phyloP scores from a whole-genome alignment of 2,329 filamentous ascomycete species.

The Pseudocercospora macadamiae region DNA sequence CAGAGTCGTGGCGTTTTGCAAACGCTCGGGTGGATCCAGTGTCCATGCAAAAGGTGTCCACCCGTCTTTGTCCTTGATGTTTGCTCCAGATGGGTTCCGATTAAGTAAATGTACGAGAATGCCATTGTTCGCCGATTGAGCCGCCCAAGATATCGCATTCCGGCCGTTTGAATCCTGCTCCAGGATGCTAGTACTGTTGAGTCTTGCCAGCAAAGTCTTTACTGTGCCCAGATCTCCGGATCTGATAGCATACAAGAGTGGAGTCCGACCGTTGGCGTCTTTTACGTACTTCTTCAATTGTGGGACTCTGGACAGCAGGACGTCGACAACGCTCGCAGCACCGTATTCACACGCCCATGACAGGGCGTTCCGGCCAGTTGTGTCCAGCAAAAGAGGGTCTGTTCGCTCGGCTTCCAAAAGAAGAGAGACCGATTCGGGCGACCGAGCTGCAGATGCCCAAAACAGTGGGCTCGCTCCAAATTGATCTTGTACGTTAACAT shows the following conservation, averaged over 20 bases:
- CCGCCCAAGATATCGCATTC: conserved; percentile 4
- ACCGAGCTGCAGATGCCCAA: background rate
- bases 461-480: conserved; percentile 2
- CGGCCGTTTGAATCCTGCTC: conserved; percentile 1
- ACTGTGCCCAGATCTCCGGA: conserved; percentile 2
- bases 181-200: background rate
- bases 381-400: conserved; percentile 3
- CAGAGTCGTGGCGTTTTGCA: background rate
- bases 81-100: background rate
- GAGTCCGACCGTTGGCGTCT: background rate
- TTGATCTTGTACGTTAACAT: conserved; percentile 5
- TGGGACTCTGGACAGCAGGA: conserved; percentile 3
- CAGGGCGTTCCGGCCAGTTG: background rate
- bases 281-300: background rate
- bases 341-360: conserved; percentile 5
- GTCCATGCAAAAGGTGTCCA: conserved; percentile 4
- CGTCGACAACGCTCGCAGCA: background rate
- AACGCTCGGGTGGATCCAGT: conserved; percentile 3
- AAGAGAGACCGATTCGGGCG: conserved; percentile 1
- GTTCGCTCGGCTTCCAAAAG: background rate
- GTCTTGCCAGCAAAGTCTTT: background rate
- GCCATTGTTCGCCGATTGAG: conserved; percentile 1
- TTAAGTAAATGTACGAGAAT: conserved; percentile 7
- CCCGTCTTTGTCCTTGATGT: conserved; percentile 2
- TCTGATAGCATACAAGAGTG: conserved; percentile 1